A percentile compares a stretch with the other conserved stretches of the same genome.
Conservation (phyloP, 2,329 filamentous ascomycete species). For the Botrytis porri region DNA sequence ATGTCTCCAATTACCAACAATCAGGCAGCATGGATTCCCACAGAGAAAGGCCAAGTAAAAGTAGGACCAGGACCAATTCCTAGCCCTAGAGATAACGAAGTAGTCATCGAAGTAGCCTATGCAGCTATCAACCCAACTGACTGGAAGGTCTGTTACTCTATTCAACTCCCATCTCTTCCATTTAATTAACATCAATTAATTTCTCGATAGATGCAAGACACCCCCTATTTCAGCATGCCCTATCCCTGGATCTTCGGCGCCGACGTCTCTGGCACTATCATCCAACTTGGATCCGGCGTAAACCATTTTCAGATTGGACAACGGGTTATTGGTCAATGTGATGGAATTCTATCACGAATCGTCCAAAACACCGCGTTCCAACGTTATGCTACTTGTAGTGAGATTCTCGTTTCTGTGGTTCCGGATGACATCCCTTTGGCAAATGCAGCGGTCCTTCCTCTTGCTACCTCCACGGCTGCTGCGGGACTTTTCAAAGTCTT, state of each 20-base stretch:
- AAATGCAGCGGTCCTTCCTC: slow-evolving; percentile 39
- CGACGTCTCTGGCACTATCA: slow-evolving; percentile 34
- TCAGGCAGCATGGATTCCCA: slow-evolving; percentile 30
- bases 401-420: slow-evolving; percentile 32
- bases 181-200: not conserved
- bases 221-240: slow-evolving; percentile 14
- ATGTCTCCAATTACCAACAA: slow-evolving; percentile 24
- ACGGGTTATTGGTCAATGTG: slow-evolving; percentile 33
- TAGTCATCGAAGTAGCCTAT: slow-evolving; percentile 40
- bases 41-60: slow-evolving; percentile 36
- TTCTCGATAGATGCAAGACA: slow-evolving; percentile 26
- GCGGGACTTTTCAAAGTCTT: slow-evolving; percentile 35
- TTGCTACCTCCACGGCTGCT: slow-evolving; percentile 39
- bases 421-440: slow-evolving; percentile 35
- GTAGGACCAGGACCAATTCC: slow-evolving; percentile 41
- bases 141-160: slow-evolving; percentile 35
- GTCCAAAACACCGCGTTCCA: slow-evolving; percentile 37
- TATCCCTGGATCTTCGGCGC: slow-evolving; percentile 32
- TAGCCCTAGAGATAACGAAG: slow-evolving; percentile 33
- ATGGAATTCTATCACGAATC: slow-evolving; percentile 26
- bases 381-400: slow-evolving; percentile 33
- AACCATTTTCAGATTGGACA: slow-evolving; percentile 42
- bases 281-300: slow-evolving; percentile 44
- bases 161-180: slow-evolving; percentile 35
- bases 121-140: slow-evolving; percentile 43